A percentile compares a stretch with the other conserved stretches of the same genome.
Evolutionary conservation across 805 yeast species (phyloP).

Genomic region (Maudiozyma bulderi): DNA sequence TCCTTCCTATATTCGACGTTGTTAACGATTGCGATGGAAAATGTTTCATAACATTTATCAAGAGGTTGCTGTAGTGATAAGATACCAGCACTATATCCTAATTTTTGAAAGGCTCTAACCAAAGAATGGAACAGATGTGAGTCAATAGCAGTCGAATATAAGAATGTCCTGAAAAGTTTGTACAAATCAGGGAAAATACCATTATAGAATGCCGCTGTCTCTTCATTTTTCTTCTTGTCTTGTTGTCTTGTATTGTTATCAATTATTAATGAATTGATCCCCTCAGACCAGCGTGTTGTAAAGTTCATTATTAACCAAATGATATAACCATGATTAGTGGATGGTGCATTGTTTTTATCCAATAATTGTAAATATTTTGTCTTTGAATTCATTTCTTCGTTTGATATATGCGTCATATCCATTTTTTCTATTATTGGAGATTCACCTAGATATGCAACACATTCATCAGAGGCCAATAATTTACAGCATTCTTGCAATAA

Average conservation of each 20-base stretch:
- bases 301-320: slow-evolving; percentile 48
- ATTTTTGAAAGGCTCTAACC: slow-evolving; percentile 66
- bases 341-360: slow-evolving; percentile 75
- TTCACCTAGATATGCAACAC: slow-evolving; percentile 27
- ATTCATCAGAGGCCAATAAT: slow-evolving; percentile 27
- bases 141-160: slow-evolving; percentile 57
- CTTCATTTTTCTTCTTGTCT: slow-evolving; percentile 4
- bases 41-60: slow-evolving; percentile 44
- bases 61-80: slow-evolving; percentile 48
- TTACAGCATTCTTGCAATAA: slow-evolving; percentile 37
- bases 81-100: slow-evolving; percentile 76
- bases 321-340: slow-evolving; percentile 51
- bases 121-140: slow-evolving; percentile 56
- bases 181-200: slow-evolving; percentile 35
- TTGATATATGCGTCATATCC: slow-evolving; percentile 32
- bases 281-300: slow-evolving; percentile 52
- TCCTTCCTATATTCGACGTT: slow-evolving; percentile 15
- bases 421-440: slow-evolving; percentile 26
- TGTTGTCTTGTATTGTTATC: slow-evolving; percentile 2
- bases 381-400: slow-evolving; percentile 37
- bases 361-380: slow-evolving; percentile 61
- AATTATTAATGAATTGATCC: slow-evolving; percentile 32
- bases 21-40: slow-evolving; percentile 38
- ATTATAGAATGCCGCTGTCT: slow-evolving; percentile 18
- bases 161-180: slow-evolving; percentile 38